phyloP scores from a whole-genome alignment of 208 protist genomes.

The Naegleria lovaniensis region DNA sequence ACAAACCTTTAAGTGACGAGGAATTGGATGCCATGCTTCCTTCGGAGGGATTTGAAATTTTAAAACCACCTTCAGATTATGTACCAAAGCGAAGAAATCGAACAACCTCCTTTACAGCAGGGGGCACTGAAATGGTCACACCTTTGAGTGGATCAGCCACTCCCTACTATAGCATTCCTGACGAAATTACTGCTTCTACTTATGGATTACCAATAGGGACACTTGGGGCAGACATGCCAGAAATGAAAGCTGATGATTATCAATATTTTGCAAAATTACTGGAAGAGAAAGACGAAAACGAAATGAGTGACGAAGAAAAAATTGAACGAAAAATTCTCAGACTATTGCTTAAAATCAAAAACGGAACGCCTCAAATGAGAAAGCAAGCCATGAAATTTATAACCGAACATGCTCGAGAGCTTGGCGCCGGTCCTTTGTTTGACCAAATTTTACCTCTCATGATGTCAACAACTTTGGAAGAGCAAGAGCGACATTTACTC shows the following conservation, averaged over 20 bases:
- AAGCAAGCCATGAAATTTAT: constrained; percentile 91
- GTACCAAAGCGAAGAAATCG: not conserved
- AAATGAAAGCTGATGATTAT: constrained; percentile 91
- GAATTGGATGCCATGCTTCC: constrained; percentile 76
- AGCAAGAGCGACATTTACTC: constrained; percentile 96
- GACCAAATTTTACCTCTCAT: constrained; percentile 95
- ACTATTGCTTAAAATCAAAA: constrained; percentile 97
- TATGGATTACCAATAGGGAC: constrained; percentile 49
- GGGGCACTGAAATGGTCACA: not conserved
- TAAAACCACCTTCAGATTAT: constrained; percentile 7
- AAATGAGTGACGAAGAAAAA: constrained; percentile 74
- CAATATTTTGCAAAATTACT: constrained; percentile 90
- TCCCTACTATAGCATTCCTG: constrained; percentile 8
- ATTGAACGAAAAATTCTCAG: constrained; percentile 93
- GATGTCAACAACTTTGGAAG: constrained; percentile 87
- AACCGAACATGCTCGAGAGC: constrained; percentile 92
- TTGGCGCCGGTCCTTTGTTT: constrained; percentile 93
- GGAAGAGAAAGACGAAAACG: constrained; percentile 66
- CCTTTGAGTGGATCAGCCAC: not conserved
- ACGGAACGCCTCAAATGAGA: constrained; percentile 92
- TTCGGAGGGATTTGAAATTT: constrained; percentile 56
- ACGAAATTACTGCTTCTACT: not conserved
- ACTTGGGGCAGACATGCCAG: constrained; percentile 79
- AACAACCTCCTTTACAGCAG: not conserved
- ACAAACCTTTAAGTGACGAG: constrained; percentile 70